These are phyloP conservation scores for Anacardium occidentale DNA, from an alignment of 345 rosid genomes.

Conservation along the genomic window DNA sequence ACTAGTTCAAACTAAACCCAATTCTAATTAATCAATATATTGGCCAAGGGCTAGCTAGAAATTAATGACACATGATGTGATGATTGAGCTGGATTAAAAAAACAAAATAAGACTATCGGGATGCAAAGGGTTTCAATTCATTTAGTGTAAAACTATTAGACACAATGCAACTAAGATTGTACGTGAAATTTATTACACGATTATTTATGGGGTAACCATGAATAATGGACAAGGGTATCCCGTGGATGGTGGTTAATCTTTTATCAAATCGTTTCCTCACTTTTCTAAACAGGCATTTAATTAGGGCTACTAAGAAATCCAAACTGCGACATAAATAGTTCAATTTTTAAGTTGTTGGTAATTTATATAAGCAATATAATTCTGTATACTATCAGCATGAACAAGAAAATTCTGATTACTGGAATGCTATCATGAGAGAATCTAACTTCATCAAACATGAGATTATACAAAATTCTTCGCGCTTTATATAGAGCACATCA, in stretches of 20 bases:
- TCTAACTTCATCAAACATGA: constrained; percentile 7
- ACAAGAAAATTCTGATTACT: background rate
- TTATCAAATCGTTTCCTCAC: background rate
- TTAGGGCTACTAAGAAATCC: constrained; percentile 22
- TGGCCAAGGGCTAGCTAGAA: background rate
- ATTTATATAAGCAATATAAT: no score
- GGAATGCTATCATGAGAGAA: background rate
- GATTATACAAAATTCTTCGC: background rate
- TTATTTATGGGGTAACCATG: background rate
- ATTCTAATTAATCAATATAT: no score
- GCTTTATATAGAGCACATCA: background rate
- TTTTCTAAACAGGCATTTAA: constrained; percentile 1
- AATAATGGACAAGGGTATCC: background rate
- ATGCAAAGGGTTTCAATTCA: background rate
- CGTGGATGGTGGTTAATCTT: background rate
- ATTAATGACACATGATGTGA: no score
- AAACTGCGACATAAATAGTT: no score
- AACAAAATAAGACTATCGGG: background rate
- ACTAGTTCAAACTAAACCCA: background rate
- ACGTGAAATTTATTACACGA: background rate
- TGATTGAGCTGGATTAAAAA: background rate
- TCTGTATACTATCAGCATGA: no score
- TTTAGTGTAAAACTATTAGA: background rate
- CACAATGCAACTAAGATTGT: no score
- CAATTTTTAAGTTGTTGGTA: no score